Base-by-base conservation (phyloP, 106 monocot genomes). In the Dendrobium catenatum region DNA sequence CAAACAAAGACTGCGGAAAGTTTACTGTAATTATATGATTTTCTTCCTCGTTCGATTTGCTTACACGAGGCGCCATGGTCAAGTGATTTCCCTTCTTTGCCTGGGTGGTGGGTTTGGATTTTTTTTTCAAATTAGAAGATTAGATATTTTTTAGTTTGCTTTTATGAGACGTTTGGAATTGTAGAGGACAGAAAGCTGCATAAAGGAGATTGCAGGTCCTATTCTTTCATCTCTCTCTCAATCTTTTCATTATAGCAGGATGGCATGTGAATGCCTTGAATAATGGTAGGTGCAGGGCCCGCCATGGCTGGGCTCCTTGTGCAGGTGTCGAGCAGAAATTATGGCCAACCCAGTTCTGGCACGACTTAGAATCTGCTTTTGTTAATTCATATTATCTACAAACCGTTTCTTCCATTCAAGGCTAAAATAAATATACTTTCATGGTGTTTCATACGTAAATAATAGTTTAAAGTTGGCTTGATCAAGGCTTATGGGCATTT, bases 261-360 rank as follows among this genome's bases (percentile, higher is more conserved):
- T 76, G 47, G 49, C 46, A 76, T 76, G 76, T 49, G 76, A 48
- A 51, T 11, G 48, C 43, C 20, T 74, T 74, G 74, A 44, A 74
- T 74, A 44, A 42, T 74, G 43, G 74, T 43, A 74, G 43, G 42
- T 74, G n/a, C 18, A 44, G 43, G 74, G 74, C 42, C 74, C 74
- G 74, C 74, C 41, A 33, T 33, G 16, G 16, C 72, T 44, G 74
- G 74, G 70, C 43, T 44, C 29, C n/a, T 74, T 74, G 1, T 44
- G 43, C 74, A 42, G 17, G 41, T 44, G 41, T 74, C 40, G 74
- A 33, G 37, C 74, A 74, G 26, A 20, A 19, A 43, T 20, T 74
- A 43, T 2, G 18, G 43, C 74, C 74, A 33, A 29, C 26, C 37
- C 37, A 1, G 15, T 15, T 70, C 70, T 33, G 37, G 37, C 33